These are phyloP conservation scores for Neonectria magnoliae DNA, from an alignment of 2,329 filamentous ascomycete genomes.

Conservation along the genomic window DNA sequence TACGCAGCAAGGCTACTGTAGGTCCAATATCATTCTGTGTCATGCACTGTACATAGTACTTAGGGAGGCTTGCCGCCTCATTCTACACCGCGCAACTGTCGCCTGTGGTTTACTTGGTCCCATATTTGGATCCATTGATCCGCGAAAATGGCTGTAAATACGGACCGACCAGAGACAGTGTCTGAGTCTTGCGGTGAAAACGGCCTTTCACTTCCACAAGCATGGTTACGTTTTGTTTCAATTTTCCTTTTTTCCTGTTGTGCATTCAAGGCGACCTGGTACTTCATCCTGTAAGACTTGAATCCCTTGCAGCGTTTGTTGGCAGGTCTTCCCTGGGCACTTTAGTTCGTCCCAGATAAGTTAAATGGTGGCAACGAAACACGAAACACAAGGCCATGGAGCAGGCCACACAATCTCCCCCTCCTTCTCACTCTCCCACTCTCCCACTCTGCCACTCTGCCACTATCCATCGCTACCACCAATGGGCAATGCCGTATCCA, in stretches of 20 bases:
- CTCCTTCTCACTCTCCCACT: neutral
- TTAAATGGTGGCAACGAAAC: slow-evolving; percentile 9
- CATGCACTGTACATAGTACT: neutral
- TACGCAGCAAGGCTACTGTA: neutral
- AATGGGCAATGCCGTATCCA: slow-evolving; percentile 10
- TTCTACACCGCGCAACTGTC: neutral
- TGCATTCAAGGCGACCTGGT: neutral
- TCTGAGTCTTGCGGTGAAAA: neutral
- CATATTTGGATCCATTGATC: neutral
- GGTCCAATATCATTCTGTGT: neutral
- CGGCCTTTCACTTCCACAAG: neutral
- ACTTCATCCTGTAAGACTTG: neutral
- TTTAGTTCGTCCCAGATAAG: slow-evolving; percentile 21
- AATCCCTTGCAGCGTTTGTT: slow-evolving; percentile 8
- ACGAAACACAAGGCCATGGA: slow-evolving; percentile 9
- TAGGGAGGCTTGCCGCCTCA: neutral
- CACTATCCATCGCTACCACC: neutral
- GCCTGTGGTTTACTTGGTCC: neutral
- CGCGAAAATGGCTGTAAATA: neutral
- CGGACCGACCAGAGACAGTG: slow-evolving; percentile 4
- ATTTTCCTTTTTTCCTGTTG: neutral
- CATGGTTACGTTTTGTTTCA: neutral
- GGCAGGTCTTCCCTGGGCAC: slow-evolving; percentile 11
- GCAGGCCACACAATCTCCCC: slow-evolving; percentile 8
- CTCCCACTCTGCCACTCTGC: too few species aligned